phyloP scores from a whole-genome alignment of 2,329 filamentous ascomycete genomes.

The Parafenestella ontariensis region DNA sequence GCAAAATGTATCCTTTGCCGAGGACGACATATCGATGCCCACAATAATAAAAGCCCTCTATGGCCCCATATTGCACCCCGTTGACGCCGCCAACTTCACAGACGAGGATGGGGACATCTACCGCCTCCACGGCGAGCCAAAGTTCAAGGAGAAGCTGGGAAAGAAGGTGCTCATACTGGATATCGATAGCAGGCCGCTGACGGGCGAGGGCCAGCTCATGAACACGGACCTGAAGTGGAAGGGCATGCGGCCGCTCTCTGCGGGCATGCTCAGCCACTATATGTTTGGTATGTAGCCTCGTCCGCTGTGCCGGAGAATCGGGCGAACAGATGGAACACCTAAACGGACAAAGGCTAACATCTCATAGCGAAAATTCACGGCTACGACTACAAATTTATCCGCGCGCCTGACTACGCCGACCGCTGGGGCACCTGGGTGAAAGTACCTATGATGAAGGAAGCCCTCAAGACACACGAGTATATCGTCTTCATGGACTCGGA shows the following conservation, averaged over 20 bases:
- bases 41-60: slow-evolving; percentile 49
- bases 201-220: slow-evolving; percentile 45
- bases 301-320: neutral
- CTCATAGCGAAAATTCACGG: slow-evolving; percentile 55
- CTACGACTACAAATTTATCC: slow-evolving; percentile 59
- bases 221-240: slow-evolving; percentile 47
- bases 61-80: slow-evolving; percentile 43
- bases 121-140: slow-evolving; percentile 37
- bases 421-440: slow-evolving; percentile 59
- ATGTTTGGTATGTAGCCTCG: slow-evolving; percentile 40
- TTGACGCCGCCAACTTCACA: slow-evolving; percentile 47
- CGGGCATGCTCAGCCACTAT: slow-evolving; percentile 50
- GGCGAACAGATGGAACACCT: neutral
- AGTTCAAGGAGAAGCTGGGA: slow-evolving; percentile 45
- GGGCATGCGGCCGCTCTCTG: slow-evolving; percentile 45
- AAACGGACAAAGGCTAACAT: slow-evolving; percentile 13
- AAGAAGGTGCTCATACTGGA: slow-evolving; percentile 49
- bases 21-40: slow-evolving; percentile 42
- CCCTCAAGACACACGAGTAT: slow-evolving; percentile 52
- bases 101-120: slow-evolving; percentile 48
- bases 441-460: slow-evolving; percentile 55
- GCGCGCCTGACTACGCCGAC: slow-evolving; percentile 50
- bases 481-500: slow-evolving; percentile 60
- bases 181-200: slow-evolving; percentile 48
- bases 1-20: slow-evolving; percentile 34